Evolutionary conservation across 129 eudicot genomes (phyloP), one percentile per base, ranked within the genome.

Genomic region (Flaveria linearis): DNA sequence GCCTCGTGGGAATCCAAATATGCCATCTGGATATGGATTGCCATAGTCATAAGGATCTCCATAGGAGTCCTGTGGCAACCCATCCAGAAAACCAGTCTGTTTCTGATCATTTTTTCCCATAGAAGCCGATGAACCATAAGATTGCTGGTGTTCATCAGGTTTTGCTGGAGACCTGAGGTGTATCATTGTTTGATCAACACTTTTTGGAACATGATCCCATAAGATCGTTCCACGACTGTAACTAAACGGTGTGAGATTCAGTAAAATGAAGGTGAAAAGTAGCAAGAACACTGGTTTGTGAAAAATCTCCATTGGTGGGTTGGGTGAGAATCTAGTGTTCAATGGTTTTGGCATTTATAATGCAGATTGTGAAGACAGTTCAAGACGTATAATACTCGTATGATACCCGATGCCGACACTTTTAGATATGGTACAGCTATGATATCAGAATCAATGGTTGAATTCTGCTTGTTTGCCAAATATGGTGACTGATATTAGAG

Each of bases 1-100:
- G 13, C 60, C 42, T 18, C 73, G 17, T 5, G 73, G 73, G 13
- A 13, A 46, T 25, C 73, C 73, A 47, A 45, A 69, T 23, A 46
- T 47, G 42, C 60, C 60, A 69, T 58, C 25, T 12, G 74, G 60
- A 13, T 11, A 69, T 9, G 74, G 74, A 25, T 23, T 45, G 7
- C 23, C 58, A 47, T 17, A 47, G 2, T 15, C 64, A 57, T 9
- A 57, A 20, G 64, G 10, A 57, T 1, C 33, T 5, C 64, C 64
- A 22, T 57, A 57, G 1, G 64, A 14, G 2, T 25, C 74, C 5
- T 69, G 74, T 4, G 12, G 13, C 41, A 16, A 9, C 60, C 14
- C 60, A 25, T 8, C 17, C 9, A 12, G 15, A 3, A 10, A 9
- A 49, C 23, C 9, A 69, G 41, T 17, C 39, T 9, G 30, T 0